phyloP scores from a whole-genome alignment of 768 basidiomycete genomes.

The Panus rudis region DNA sequence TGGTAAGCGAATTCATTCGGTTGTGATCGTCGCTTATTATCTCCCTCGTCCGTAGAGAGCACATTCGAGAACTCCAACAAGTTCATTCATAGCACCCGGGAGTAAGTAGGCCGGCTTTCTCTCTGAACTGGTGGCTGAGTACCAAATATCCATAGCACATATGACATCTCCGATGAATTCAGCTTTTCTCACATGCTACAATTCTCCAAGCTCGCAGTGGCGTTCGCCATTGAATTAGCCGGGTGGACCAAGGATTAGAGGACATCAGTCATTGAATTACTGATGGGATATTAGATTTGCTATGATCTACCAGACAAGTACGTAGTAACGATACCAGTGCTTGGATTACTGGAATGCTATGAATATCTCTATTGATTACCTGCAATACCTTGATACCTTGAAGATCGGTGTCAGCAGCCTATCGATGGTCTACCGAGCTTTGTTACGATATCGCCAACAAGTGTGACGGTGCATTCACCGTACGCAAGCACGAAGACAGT shows the following conservation, averaged over 20 bases:
- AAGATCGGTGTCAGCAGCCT: too few species aligned
- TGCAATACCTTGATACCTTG: too few species aligned
- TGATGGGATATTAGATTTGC: too few species aligned
- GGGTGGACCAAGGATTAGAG: conserved; percentile 30
- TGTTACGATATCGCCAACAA: too few species aligned
- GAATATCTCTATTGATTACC: too few species aligned
- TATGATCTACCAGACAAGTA: too few species aligned
- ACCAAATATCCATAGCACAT: conserved; percentile 45
- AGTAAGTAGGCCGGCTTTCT: conserved; percentile 46
- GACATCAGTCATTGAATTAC: neutral
- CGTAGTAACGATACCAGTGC: too few species aligned
- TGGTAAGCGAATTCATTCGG: conserved; percentile 34
- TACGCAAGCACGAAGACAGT: too few species aligned
- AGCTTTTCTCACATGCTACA: conserved; percentile 83
- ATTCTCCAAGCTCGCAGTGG: conserved; percentile 50
- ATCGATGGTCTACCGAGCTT: too few species aligned
- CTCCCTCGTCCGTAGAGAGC: conserved; percentile 38
- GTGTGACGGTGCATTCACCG: too few species aligned
- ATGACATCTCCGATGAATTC: conserved; percentile 83
- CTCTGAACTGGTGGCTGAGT: conserved; percentile 1
- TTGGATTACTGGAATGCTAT: too few species aligned
- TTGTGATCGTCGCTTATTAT: neutral
- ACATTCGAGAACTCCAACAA: conserved; percentile 72
- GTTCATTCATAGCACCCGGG: conserved; percentile 74
- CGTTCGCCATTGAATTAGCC: conserved; percentile 45